phyloP scores from a whole-genome alignment of 1,284 basidiomycete species.

The Volvariella volvacea region DNA sequence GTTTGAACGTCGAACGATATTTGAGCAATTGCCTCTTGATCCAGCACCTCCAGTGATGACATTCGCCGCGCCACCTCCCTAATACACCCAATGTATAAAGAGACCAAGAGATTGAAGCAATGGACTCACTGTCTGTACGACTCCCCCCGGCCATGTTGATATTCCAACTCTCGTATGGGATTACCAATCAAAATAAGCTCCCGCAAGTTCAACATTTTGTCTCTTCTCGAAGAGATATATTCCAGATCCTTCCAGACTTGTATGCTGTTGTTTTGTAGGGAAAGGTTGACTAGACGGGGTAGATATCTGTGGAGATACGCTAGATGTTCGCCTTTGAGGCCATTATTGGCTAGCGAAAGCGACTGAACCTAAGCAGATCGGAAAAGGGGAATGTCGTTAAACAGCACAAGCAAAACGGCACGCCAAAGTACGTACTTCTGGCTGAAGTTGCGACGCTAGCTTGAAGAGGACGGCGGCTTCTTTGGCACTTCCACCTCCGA shows the following conservation, averaged over 20 bases:
- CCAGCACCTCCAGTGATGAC: conserved; percentile 64
- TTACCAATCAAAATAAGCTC: conserved; percentile 81
- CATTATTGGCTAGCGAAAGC: conserved; percentile 68
- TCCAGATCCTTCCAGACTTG: conserved; percentile 64
- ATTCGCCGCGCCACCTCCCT: conserved; percentile 73
- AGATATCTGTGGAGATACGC: conserved; percentile 58
- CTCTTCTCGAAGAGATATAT: conserved; percentile 49
- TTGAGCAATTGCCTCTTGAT: conserved; percentile 66
- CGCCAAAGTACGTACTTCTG: conserved; percentile 43
- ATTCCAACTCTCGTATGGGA: conserved; percentile 64
- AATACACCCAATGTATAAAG: conserved; percentile 9
- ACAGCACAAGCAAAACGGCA: conserved; percentile 2
- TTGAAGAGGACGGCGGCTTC: conserved; percentile 84
- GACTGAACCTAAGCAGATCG: conserved; percentile 72
- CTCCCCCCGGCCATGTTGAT: conserved; percentile 46
- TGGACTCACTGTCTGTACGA: conserved; percentile 58
- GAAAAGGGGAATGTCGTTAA: conserved; percentile 1
- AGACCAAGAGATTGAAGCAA: neutral
- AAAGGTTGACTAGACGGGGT: conserved; percentile 73
- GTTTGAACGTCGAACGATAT: conserved; percentile 64
- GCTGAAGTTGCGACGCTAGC: conserved; percentile 70
- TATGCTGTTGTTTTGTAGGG: conserved; percentile 70
- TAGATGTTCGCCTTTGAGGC: conserved; percentile 42
- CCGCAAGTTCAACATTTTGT: conserved; percentile 54
- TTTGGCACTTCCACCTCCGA: conserved; percentile 47